Conservation (phyloP, 2,329 filamentous ascomycete species). For the Drechslerella dactyloides region DNA sequence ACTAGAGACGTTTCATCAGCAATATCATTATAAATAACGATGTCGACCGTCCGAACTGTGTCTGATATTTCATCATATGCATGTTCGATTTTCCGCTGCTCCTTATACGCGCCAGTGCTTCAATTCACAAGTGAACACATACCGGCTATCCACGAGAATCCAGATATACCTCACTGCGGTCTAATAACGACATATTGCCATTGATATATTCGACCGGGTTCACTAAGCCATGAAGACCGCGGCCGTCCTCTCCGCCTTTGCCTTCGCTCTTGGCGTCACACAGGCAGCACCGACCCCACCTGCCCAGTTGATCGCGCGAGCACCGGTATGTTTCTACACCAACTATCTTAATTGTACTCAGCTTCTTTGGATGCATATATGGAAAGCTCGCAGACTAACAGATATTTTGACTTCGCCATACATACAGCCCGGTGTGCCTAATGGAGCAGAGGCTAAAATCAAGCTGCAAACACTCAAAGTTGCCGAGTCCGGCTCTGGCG, state of each 20-base stretch:
- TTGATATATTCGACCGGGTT: neutral
- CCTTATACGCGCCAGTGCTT: too few relatives aligned
- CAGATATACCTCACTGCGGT: neutral
- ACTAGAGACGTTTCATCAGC: too few relatives aligned
- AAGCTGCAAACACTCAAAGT: constrained; percentile 27
- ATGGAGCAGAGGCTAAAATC: constrained; percentile 20
- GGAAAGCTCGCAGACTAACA: neutral
- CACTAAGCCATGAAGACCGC: constrained; percentile 29
- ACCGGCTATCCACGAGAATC: too few relatives aligned
- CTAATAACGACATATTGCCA: constrained; percentile 7
- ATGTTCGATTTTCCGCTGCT: too few relatives aligned
- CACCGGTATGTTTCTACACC: constrained; percentile 14
- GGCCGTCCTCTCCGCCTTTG: constrained; percentile 36
- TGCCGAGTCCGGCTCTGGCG: constrained; percentile 2
- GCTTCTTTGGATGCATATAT: too few relatives aligned
- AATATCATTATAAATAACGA: too few relatives aligned
- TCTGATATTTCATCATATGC: too few relatives aligned
- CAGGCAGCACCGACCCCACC: constrained; percentile 36
- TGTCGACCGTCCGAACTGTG: too few relatives aligned
- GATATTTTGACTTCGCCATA: too few relatives aligned
- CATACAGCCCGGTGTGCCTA: constrained; percentile 31
- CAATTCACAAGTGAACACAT: too few relatives aligned
- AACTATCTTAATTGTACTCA: too few relatives aligned
- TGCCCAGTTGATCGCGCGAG: constrained; percentile 16
- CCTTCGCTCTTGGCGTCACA: constrained; percentile 31